Evolutionary conservation across 1,284 basidiomycete genomes (phyloP), one percentile per base, ranked within the genome.

Genomic region (Mrakiaceae sp.): DNA sequence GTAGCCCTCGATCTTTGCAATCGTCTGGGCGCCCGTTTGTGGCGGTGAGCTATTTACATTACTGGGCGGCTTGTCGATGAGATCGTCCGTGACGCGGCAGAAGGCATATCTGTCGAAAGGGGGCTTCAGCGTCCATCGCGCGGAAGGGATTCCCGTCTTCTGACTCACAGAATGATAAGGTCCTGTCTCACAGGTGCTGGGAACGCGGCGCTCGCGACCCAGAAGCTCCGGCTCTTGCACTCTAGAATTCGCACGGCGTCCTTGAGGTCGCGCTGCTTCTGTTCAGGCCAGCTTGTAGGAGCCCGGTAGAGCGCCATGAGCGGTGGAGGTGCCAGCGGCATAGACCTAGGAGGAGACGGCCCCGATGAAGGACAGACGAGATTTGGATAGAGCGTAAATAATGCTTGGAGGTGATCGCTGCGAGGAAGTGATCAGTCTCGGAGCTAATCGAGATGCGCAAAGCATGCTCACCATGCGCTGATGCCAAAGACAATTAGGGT

Each of bases 1-100:
- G 53, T 27, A 62, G 51, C 42, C 48, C 12, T 40, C 42, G 10
- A 62, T 56, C 51, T 47, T 62, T 5, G 9, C n/a, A 8, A 62
- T 62, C 2, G 61, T 54, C 12, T 48, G 53, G 11, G 55, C 16
- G 53, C 27, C 56, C 43, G 43, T 58, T 12, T 48, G 42, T n/a
- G 48, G 48, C 48, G 48, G n/a, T n/a, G 48, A 50, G n/a, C n/a
- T n/a, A n/a, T 10, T 9, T 43, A 14, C 40, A 43, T 42, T 27
- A 5, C 9, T 42, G 11, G 61, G 42, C 1, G 71, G 67, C n/a
- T 73, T 72, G 60, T 74, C 74, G 60, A 74, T 69, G 14, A 74
- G 63, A 68, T 74, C 73, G 58, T 74, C 74, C 52, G 71, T 69
- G 3, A 72, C 72, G 5, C 74, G 70, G 60, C 73, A 73, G 54